Evolutionary conservation across 441 rosid species (phyloP), one percentile per base, ranked within the genome.

Genomic region (Pelargonium cotyledonis): DNA sequence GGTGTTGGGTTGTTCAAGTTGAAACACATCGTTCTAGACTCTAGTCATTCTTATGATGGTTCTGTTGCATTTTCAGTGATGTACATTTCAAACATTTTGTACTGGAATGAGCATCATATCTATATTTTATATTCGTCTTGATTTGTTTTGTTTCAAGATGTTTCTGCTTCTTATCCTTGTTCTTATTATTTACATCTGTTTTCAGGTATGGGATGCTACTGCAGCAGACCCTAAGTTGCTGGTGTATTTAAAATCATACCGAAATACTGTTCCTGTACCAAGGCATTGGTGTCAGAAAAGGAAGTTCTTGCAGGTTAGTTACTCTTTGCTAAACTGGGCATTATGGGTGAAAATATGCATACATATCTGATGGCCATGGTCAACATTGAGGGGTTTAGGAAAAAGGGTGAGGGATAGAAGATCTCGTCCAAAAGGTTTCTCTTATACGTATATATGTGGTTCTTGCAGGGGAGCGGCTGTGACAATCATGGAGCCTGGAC

Each of bases 261-360:
- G 95, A 79, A 95, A 95, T 70, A 85, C 95, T 69, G 99, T 95
- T 74, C 98, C 97, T 31, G 99, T 95, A 49, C 99, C 99, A 29
- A 89, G 99, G 70, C 99, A 95, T 71, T 95, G 99, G 99, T 90
- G 90, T 71, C 99, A 95, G 86, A 95, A 95, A 77, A 85, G 99
- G 77, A 95, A 95, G 80, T 95, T 88, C 81, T 80, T 95, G 86
- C 99, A 92, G 99, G 99, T 95, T 82, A 80, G 94, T 85, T 43
- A 65, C 73, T 67, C 49, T 61, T 35, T 68, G 71, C 55, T 23
- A 46, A 76, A 78, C 57, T 63, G 70, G 67, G 19, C 61, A 61
- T 41, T 66, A 72, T 72, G 72, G 78, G 64, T 53, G 61, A 70
- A 72, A 68, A 61, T 72, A 61, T 82, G 80, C 69, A 72, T 83